Evolutionary conservation across 1,139 yeast species (phyloP).

Genomic region (Protomyces lactucae-debilis): DNA sequence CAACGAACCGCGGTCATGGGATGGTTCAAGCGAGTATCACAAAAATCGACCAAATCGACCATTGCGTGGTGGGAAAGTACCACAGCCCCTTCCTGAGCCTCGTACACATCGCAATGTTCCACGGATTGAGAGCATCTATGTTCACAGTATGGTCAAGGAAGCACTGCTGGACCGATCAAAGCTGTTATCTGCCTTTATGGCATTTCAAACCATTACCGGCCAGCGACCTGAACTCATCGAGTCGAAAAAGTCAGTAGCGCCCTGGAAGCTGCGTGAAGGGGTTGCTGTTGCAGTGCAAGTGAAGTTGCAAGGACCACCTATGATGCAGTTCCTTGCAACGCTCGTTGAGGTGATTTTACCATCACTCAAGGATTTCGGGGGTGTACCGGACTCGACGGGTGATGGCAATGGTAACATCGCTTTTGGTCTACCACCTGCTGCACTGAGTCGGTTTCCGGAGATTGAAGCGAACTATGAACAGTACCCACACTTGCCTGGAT

Average conservation of each 20-base stretch:
- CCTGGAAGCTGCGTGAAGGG: conserved; percentile 84
- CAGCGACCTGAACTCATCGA: conserved; percentile 69
- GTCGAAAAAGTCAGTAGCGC: conserved; percentile 74
- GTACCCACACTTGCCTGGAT: conserved; percentile 82
- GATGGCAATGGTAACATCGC: conserved; percentile 81
- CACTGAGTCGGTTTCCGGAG: conserved; percentile 83
- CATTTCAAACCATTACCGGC: conserved; percentile 89
- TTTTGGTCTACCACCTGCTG: conserved; percentile 75
- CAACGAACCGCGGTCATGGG: conserved; percentile 76
- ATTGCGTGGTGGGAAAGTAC: conserved; percentile 48
- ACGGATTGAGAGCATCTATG: conserved; percentile 54
- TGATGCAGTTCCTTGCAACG: conserved; percentile 80
- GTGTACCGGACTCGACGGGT: conserved; percentile 71
- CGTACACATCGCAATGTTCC: conserved; percentile 68
- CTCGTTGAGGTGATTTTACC: conserved; percentile 90
- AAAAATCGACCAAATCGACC: conserved; percentile 61
- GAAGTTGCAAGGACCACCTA: conserved; percentile 69
- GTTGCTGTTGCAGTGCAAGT: conserved; percentile 90
- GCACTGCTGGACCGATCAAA: conserved; percentile 70
- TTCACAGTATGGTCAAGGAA: conserved; percentile 72
- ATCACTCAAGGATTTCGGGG: conserved; percentile 79
- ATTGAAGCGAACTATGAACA: conserved; percentile 84
- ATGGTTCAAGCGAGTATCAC: conserved; percentile 83
- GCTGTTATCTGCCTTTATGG: conserved; percentile 72
- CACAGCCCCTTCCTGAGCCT: conserved; percentile 68